Conservation (phyloP, 768 basidiomycete species). For the Rhizopogon salebrosus region DNA sequence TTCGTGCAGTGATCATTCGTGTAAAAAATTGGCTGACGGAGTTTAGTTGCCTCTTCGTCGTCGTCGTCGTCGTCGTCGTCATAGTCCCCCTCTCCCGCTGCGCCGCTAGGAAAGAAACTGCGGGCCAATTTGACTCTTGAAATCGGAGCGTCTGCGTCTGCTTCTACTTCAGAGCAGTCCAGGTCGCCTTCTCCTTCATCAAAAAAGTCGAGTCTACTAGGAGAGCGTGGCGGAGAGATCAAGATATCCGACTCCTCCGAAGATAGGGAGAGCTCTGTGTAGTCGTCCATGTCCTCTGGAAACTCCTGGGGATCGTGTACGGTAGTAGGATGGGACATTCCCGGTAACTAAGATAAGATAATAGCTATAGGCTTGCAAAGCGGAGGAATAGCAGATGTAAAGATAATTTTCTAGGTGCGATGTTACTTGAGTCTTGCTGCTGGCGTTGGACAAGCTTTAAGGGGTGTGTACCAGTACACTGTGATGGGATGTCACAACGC, state of each 20-base stretch:
- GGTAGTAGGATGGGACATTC: not conserved
- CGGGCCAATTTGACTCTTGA: conserved; percentile 11
- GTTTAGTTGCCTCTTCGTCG: no score
- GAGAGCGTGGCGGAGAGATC: conserved; percentile 35
- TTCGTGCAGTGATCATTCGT: not conserved
- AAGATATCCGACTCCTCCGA: conserved; percentile 13
- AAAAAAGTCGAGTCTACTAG: conserved; percentile 44
- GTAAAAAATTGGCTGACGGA: conserved; percentile 1
- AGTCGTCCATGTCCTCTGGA: conserved; percentile 6
- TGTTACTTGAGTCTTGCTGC: not conserved
- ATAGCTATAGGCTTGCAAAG: not conserved
- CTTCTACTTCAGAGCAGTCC: conserved; percentile 1
- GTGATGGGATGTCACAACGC: conserved; percentile 6
- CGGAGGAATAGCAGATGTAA: not conserved
- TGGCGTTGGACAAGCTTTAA: not conserved
- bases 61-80: conserved; percentile 8
- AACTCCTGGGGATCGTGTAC: not conserved
- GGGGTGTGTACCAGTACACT: conserved; percentile 5
- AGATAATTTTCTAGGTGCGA: not conserved
- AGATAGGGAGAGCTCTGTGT: not conserved
- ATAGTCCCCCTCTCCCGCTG: not conserved
- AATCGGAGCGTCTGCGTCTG: not conserved
- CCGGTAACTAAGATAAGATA: not conserved
- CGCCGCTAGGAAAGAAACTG: not conserved
- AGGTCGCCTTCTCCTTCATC: not conserved